phyloP scores from a whole-genome alignment of 352 stramenopile genomes.

The Elongisporangium undulatum region DNA sequence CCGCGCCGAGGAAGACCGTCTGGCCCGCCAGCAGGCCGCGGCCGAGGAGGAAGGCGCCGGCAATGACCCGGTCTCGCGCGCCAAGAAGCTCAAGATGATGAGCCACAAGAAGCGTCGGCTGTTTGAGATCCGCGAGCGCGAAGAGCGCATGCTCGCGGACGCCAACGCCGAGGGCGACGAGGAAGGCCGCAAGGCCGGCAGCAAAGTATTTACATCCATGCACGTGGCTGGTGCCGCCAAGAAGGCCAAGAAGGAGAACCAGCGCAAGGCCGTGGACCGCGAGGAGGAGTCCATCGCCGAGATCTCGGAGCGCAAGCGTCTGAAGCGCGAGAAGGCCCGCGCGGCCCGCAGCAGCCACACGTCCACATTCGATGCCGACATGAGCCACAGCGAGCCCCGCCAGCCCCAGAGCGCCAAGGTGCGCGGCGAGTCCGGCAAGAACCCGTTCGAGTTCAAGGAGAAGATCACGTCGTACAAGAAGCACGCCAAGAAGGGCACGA shows the following conservation, averaged over 20 bases:
- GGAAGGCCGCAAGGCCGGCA: slow-evolving; percentile 18
- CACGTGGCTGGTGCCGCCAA: slow-evolving; percentile 76
- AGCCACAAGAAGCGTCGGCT: slow-evolving; percentile 85
- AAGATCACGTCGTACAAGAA: slow-evolving; percentile 91
- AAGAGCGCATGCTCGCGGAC: slow-evolving; percentile 75
- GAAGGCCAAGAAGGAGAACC: slow-evolving; percentile 73
- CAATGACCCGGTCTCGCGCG: slow-evolving; percentile 37
- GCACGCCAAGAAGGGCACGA: slow-evolving; percentile 82
- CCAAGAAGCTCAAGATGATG: slow-evolving; percentile 81
- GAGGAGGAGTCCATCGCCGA: slow-evolving; percentile 80
- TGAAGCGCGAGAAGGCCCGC: slow-evolving; percentile 72
- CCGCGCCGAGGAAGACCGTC: slow-evolving; percentile 62
- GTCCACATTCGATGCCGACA: slow-evolving; percentile 71
- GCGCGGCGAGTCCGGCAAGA: slow-evolving; percentile 37
- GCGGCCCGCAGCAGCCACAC: slow-evolving; percentile 50
- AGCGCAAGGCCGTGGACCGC: slow-evolving; percentile 42
- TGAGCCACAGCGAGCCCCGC: slow-evolving; percentile 30
- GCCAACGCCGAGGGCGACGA: slow-evolving; percentile 32
- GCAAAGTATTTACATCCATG: slow-evolving; percentile 78
- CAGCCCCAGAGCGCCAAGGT: slow-evolving; percentile 31
- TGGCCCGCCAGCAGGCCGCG: slow-evolving; percentile 29
- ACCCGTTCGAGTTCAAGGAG: slow-evolving; percentile 86
- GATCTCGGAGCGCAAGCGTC: slow-evolving; percentile 70
- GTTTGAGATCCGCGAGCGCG: slow-evolving; percentile 81
- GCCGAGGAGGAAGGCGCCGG: slow-evolving; percentile 26